phyloP scores from a whole-genome alignment of 1,139 yeast genomes.

The Hyphopichia wangnamkhiaoensis region DNA sequence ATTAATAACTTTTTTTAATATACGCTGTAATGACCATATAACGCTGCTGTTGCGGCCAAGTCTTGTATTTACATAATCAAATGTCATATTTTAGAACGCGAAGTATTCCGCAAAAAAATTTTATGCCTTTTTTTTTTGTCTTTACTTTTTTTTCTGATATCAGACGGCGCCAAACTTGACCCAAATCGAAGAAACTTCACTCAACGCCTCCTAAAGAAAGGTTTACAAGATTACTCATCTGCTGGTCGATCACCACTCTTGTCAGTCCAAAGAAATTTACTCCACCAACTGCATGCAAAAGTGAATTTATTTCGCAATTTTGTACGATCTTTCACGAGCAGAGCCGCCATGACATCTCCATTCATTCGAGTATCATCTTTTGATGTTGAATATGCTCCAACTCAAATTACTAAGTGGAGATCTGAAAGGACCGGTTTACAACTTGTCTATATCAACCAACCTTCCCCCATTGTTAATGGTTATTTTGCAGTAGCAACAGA shows the following conservation, averaged over 20 bases:
- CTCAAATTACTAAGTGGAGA: slow-evolving; percentile 67
- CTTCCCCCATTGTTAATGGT: slow-evolving; percentile 90
- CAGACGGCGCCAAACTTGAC: no score
- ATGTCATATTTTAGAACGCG: no score
- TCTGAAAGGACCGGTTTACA: slow-evolving; percentile 81
- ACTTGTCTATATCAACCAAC: slow-evolving; percentile 71
- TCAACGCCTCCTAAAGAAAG: no score
- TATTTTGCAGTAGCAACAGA: slow-evolving; percentile 96
- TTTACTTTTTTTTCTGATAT: no score
- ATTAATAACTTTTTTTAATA: no score
- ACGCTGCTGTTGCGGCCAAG: no score
- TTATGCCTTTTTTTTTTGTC: no score
- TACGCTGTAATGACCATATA: no score
- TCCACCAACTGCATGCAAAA: neutral
- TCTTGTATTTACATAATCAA: no score
- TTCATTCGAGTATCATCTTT: slow-evolving; percentile 52
- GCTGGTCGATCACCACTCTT: neutral
- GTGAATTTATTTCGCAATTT: neutral
- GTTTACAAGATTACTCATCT: no score
- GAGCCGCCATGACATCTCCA: slow-evolving; percentile 12
- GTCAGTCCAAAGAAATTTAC: neutral
- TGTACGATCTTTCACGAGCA: slow-evolving; percentile 3
- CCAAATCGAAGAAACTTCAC: no score
- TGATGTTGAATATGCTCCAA: slow-evolving; percentile 64
- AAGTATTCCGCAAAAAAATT: no score